Conservation (phyloP, 306 rosid species). For the Fragaria ananassa region DNA sequence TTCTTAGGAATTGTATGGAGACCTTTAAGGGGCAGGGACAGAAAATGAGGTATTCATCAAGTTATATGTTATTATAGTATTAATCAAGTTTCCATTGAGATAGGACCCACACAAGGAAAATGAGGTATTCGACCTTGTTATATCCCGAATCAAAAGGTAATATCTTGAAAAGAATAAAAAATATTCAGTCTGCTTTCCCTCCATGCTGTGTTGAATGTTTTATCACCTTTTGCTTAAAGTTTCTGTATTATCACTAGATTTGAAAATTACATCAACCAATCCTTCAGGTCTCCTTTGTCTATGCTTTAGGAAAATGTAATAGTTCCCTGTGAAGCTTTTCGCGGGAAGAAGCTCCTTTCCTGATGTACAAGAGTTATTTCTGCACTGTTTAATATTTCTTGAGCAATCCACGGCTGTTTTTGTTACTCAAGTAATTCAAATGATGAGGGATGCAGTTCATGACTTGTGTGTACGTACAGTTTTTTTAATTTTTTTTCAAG, state of each 20-base stretch:
- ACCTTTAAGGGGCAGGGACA: background rate
- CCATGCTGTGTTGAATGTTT: conserved; percentile 15
- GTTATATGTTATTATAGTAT: conserved; percentile 21
- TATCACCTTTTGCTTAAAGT: background rate
- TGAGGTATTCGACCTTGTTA: conserved; percentile 30
- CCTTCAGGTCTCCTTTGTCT: background rate
- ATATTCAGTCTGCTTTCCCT: conserved; percentile 27
- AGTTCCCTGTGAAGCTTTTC: background rate
- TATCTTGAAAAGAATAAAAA: conserved; percentile 33
- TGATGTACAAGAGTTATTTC: background rate
- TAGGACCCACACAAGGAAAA: background rate
- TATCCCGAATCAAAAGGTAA: conserved; percentile 47
- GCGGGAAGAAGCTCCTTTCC: background rate
- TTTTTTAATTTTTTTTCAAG: too few species aligned
- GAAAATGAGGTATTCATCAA: too few species aligned
- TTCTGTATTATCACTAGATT: background rate
- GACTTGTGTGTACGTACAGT: background rate
- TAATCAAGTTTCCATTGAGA: background rate
- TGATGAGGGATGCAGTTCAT: background rate
- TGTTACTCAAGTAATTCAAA: background rate
- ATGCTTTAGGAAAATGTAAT: background rate
- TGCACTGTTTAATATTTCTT: background rate
- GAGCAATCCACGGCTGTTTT: background rate
- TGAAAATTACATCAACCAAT: background rate
- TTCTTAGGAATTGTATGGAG: background rate